A percentile compares a stretch with the other conserved stretches of the same genome.
phyloP scores from a whole-genome alignment of 345 rosid species.

The Triadica sebifera region DNA sequence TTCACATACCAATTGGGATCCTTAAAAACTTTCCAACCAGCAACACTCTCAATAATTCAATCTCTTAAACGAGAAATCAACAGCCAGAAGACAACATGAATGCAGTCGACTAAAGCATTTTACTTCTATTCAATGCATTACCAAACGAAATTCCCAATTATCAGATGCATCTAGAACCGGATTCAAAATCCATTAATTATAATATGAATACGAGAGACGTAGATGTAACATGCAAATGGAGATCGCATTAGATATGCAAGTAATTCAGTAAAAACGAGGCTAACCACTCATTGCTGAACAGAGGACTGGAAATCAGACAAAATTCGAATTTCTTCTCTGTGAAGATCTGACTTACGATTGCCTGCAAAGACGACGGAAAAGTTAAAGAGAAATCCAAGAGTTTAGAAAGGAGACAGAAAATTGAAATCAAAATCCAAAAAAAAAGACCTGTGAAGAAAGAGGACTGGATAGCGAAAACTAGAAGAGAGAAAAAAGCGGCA shows the following conservation, averaged over 20 bases:
- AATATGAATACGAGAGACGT: not conserved
- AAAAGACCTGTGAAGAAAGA: slow-evolving; percentile 60
- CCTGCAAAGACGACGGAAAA: slow-evolving; percentile 36
- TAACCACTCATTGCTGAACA: slow-evolving; percentile 87
- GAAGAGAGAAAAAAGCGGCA: slow-evolving; percentile 52
- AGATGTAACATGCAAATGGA: not conserved
- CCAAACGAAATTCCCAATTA: not conserved
- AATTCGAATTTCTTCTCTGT: slow-evolving; percentile 40
- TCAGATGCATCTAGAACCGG: not conserved
- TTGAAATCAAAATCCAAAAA: not conserved
- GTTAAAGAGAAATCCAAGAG: not conserved
- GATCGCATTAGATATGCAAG: not conserved
- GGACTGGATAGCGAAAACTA: slow-evolving; percentile 64
- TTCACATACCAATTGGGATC: not conserved
- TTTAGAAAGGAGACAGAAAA: not conserved
- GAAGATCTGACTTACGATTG: slow-evolving; percentile 32
- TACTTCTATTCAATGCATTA: not conserved
- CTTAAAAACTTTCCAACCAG: not conserved
- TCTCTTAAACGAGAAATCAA: not conserved
- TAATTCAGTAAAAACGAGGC: slow-evolving; percentile 15
- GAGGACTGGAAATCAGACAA: slow-evolving; percentile 64
- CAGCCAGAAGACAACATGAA: too few relatives aligned
- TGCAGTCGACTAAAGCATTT: not conserved
- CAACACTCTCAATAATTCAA: not conserved
- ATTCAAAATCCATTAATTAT: too few relatives aligned